Base-by-base conservation (phyloP, 2,329 filamentous ascomycete species). In the Juglanconis oblonga region DNA sequence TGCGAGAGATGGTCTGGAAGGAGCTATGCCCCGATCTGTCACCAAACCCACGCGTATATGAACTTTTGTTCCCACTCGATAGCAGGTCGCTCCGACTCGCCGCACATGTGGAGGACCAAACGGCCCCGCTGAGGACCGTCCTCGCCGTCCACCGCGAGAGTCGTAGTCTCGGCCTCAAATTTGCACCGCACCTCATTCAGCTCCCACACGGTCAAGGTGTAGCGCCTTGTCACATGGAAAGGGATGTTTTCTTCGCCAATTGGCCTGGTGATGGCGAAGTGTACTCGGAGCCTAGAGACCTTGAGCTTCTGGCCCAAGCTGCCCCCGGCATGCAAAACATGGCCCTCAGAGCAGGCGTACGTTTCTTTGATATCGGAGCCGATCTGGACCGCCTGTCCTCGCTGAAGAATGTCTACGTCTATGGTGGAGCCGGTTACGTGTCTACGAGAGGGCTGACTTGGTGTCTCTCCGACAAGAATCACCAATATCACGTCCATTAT, bases 111-210 rank as follows among this genome's bases (percentile, higher is more conserved):
- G 59, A 63, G 0, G 64, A 69, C 4, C 69, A 70, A n/a, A 77
- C 73, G 0, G 60, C 58, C 24, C 52, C 64, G 2, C 55, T 71
- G 1, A 70, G 74, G 7, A 59, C 64, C 4, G 62, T 77, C 13
- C 64, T 76, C 36, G 69, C 74, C 1, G 67, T 73, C 8, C 68
- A 75, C 42, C 64, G 67, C 7, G 74, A 77, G 62, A 73, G 73
- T n/a, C 75, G 76, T 32, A 64, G 59, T 13, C 57, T 75, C 3
- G 75, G 68, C 4, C 60, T 69, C 44, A 67, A 64, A 7, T 64
- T 59, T 3, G 72, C 71, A 9, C 76, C 76, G 0, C 64, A 78
- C 31, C 62, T 68, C 11, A 62, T 77, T 29, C 52, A 38, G 33
- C 66, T 78, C 1, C 65, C 71, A 3, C 53, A 48, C 13, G 66